Percentiles rank a stretch among this genome's conserved stretches.
Evolutionary conservation across 768 basidiomycete species (phyloP).

Genomic region (Neoboletus brunneissimus): DNA sequence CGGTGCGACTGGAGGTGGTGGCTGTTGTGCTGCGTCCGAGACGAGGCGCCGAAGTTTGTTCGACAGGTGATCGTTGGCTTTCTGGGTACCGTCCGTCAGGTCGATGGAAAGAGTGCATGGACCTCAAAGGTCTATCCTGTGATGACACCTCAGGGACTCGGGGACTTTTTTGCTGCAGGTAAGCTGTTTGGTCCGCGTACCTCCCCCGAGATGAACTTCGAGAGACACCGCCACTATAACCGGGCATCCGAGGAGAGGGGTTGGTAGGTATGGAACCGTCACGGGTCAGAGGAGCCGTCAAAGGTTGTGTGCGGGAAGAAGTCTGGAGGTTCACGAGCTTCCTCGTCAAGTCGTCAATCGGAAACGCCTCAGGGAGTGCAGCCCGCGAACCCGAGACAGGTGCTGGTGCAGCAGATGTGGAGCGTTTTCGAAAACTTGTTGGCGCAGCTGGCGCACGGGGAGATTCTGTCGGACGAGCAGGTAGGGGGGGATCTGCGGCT

Average conservation of each 20-base stretch:
- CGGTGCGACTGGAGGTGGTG: conserved; percentile 10
- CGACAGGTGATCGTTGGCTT: conserved; percentile 33
- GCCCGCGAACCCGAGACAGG: conserved; percentile 30
- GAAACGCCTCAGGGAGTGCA: conserved; percentile 39
- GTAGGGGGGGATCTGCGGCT: conserved; percentile 17
- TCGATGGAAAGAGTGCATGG: conserved; percentile 63
- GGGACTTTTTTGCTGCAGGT: conserved; percentile 20
- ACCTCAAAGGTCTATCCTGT: conserved; percentile 37
- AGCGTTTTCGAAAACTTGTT: conserved; percentile 36
- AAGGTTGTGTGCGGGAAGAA: conserved; percentile 15
- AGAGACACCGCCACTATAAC: conserved; percentile 14
- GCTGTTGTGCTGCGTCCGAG: conserved; percentile 39
- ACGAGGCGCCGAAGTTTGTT: conserved; percentile 27
- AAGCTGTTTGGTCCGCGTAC: conserved; percentile 8
- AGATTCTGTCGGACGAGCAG: conserved; percentile 15
- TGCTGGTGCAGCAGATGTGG: conserved; percentile 27
- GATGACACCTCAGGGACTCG: conserved; percentile 20
- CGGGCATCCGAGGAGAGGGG: conserved; percentile 10
- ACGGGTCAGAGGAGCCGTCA: conserved; percentile 6
- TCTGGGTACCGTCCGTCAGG: conserved; percentile 37
- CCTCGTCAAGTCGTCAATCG: conserved; percentile 56
- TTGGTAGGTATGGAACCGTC: conserved; percentile 10
- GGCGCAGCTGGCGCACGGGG: conserved; percentile 35
- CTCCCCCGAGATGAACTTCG: conserved; percentile 23
- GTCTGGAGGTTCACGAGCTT: conserved; percentile 54